Base-by-base conservation (phyloP, 1,139 yeast genomes). In the Arxiozyma heterogenica region DNA sequence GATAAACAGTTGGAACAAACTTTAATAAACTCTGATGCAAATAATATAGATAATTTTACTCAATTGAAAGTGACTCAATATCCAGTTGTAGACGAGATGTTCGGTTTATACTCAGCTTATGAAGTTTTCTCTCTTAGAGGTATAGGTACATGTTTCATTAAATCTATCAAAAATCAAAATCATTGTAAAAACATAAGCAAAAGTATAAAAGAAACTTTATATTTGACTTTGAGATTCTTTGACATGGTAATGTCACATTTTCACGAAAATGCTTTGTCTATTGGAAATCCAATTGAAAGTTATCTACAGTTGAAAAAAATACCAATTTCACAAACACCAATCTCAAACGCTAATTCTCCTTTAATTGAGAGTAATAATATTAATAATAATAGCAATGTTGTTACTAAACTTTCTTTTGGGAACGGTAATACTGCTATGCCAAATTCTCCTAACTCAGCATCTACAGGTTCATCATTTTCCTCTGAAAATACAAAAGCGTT, bases 101-200 rank as follows among this genome's bases (percentile, higher is more conserved):
- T 64, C 48, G 71, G 71, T 6, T 53, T 67, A 27, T 66, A 64
- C 53, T 62, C 67, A 3, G 64, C 68, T 6, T 55, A 60, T 41
- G 63, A 63, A 44, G 56, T 60, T 17, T 55, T 64, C 34, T 66
- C 70, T 1, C 57, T 66, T 21, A 57, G 62, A 54, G 69, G 69
- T 39, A 61, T 67, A 15, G 69, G 69, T 39, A 56, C 54, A 44
- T 57, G 62, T 45, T 61, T 58, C 50, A 61, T 59, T 44, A 52
- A 55, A 41, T 51, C 51, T 38, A 51, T 57, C 41, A 57, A 53
- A 38, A 55, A 57, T 39, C 49, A 55, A 41, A 53, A 52, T 53
- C 56, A 52, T 51, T 54, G 52, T 46, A 11, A 22, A 12, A 52
- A 46, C 17, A 50, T 54, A 4, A 39, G 51, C 4, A 55, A 54